Evolutionary conservation across 208 protist species (phyloP).

Genomic region (Angomonas desouzai): DNA sequence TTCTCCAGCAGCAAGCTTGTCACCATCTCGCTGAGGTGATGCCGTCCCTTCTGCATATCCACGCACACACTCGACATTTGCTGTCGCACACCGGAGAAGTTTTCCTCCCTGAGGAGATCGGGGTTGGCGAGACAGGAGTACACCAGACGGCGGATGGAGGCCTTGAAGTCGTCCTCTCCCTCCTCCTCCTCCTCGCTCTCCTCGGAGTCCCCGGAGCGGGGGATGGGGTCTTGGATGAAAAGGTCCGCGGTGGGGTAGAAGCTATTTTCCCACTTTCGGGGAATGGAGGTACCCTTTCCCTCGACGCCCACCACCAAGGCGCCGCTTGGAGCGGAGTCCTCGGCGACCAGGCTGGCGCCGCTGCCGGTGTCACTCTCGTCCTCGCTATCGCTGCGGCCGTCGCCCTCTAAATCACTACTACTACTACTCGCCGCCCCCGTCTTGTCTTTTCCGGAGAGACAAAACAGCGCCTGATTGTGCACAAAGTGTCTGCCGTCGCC

Average conservation of each 20-base stretch:
- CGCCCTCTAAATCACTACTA: not conserved
- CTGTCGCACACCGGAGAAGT: not conserved
- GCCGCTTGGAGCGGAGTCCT: conserved; percentile 8
- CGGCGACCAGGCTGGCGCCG: not conserved
- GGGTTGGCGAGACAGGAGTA: conserved; percentile 21
- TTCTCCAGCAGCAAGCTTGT: conserved; percentile 33
- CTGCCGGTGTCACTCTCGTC: not conserved
- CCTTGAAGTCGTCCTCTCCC: conserved; percentile 43
- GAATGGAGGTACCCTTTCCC: conserved; percentile 30
- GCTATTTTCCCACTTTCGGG: conserved; percentile 24
- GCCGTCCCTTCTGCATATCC: conserved; percentile 5
- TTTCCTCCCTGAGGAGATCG: conserved; percentile 1
- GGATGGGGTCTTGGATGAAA: conserved; percentile 59
- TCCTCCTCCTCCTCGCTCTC: conserved; percentile 44
- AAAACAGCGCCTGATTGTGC: conserved; percentile 21
- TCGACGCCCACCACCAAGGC: conserved; percentile 30
- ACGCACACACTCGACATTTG: conserved; percentile 7
- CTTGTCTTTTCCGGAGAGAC: not conserved
- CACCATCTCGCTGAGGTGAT: conserved; percentile 35
- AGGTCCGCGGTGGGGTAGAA: conserved; percentile 44
- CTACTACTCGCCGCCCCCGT: not conserved
- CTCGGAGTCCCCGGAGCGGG: conserved; percentile 19
- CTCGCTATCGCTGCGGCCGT: conserved; percentile 17
- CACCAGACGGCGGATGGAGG: conserved; percentile 41
- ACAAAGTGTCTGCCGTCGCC: conserved; percentile 16